These are phyloP conservation scores for Cetraspora pellucida DNA, from an alignment of 192 early-diverging fungal genomes.

Conservation along the genomic window DNA sequence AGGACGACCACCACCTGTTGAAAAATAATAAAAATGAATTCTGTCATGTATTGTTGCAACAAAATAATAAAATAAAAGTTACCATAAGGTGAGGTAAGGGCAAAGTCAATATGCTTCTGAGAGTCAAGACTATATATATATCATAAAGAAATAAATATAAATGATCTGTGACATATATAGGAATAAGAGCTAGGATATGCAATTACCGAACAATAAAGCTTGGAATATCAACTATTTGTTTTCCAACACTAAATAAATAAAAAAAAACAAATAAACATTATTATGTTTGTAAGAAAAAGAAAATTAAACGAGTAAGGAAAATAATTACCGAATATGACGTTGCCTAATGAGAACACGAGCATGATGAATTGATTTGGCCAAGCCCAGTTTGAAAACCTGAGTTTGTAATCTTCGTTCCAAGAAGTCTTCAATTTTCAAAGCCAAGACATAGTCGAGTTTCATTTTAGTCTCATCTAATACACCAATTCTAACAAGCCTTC, in stretches of 20 bases:
- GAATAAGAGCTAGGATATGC: too few species aligned
- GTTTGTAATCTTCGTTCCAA: constrained; percentile 96
- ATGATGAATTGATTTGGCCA: constrained; percentile 99
- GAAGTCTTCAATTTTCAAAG: constrained; percentile 98
- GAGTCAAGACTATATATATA: constrained; percentile 48
- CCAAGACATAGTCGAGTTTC: constrained; percentile 98
- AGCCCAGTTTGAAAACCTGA: constrained; percentile 97
- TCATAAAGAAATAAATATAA: neutral
- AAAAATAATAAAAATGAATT: constrained; percentile 44
- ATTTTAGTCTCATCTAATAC: constrained; percentile 97
- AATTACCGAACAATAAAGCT: constrained; percentile 87
- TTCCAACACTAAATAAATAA: constrained; percentile 71
- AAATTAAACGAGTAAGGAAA: neutral
- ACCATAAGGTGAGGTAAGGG: constrained; percentile 79
- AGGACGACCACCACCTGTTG: constrained; percentile 96
- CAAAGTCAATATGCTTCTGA: constrained; percentile 65
- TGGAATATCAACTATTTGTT: constrained; percentile 97
- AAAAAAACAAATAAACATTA: neutral
- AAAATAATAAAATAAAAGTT: constrained; percentile 53
- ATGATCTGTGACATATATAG: neutral
- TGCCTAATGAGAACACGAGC: constrained; percentile 98
- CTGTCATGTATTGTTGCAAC: constrained; percentile 66
- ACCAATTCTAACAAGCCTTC: constrained; percentile 97
- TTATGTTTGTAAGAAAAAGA: neutral
- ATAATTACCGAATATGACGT: constrained; percentile 87